Evolutionary conservation across 345 rosid genomes (phyloP).

Genomic region (Populus nigra): DNA sequence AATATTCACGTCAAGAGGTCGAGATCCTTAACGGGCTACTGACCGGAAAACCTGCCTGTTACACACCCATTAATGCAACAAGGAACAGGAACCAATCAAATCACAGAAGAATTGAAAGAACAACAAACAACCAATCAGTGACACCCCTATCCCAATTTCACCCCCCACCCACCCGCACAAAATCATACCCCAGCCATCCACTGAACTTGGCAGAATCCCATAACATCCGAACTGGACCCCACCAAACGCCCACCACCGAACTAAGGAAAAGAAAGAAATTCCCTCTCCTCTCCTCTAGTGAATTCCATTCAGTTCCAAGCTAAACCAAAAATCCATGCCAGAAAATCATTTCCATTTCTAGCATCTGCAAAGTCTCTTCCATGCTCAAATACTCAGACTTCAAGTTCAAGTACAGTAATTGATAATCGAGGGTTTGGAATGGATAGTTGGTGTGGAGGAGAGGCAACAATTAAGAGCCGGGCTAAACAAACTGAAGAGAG

Average conservation of each 20-base stretch:
- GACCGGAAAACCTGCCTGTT: neutral
- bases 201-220: neutral
- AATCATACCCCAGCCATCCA: neutral
- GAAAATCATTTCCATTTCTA: neutral
- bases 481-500: conserved; percentile 29
- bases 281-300: neutral
- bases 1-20: neutral
- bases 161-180: neutral
- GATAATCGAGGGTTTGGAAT: neutral
- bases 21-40: neutral
- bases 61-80: too few species aligned
- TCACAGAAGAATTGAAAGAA: too few species aligned
- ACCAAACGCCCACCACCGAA: neutral
- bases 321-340: neutral
- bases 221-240: neutral
- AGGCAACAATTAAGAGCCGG: conserved; percentile 19
- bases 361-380: neutral
- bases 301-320: neutral
- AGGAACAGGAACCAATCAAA: neutral
- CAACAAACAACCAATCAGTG: neutral
- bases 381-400: neutral
- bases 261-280: neutral
- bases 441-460: neutral
- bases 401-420: neutral
- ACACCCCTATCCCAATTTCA: neutral